Conservation (phyloP, 257 asterid species). For the Rehmannia glutinosa region DNA sequence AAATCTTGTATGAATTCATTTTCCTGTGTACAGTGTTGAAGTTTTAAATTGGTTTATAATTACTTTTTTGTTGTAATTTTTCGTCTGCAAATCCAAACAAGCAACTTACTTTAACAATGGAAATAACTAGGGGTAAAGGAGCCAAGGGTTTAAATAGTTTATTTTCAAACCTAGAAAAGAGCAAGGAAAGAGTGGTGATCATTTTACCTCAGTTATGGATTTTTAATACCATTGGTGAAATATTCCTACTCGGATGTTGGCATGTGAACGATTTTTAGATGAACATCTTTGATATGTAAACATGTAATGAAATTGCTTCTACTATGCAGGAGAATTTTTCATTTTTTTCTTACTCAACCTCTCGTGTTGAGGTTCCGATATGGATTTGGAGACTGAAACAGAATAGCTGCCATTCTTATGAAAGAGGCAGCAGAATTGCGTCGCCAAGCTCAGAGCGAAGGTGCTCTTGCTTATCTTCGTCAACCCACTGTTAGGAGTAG, state of each 20-base stretch:
- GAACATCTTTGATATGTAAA: background rate
- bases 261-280: background rate
- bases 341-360: background rate
- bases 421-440: constrained; percentile 93
- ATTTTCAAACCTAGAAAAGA: background rate
- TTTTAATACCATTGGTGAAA: background rate
- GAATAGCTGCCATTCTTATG: constrained; percentile 78
- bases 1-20: background rate
- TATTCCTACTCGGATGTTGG: background rate
- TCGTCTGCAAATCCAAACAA: background rate
- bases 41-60: background rate
- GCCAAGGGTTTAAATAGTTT: background rate
- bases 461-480: constrained; percentile 78
- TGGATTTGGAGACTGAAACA: constrained; percentile 93
- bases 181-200: background rate
- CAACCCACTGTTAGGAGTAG: constrained; percentile 61
- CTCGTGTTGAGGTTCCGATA: constrained; percentile 21
- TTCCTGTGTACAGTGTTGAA: background rate
- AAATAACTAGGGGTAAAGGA: no score
- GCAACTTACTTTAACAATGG: background rate
- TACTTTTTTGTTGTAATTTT: background rate
- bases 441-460: constrained; percentile 77
- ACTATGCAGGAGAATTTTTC: background rate
- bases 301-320: background rate
- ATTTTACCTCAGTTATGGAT: background rate